These are phyloP conservation scores for Avena insularis DNA, from an alignment of 176 grass and related monocot genomes.

Conservation along the genomic window DNA sequence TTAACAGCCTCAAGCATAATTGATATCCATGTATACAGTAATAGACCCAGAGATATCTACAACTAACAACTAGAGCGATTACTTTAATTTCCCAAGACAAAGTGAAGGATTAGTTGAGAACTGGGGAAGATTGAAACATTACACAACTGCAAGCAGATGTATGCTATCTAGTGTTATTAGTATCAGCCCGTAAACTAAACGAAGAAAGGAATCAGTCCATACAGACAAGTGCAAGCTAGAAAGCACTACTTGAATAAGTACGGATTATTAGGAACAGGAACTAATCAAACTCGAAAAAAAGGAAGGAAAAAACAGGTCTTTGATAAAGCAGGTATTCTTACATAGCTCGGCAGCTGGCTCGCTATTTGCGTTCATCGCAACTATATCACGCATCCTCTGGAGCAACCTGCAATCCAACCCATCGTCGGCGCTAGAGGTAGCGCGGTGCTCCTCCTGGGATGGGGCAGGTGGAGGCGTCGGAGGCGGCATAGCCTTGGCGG, in stretches of 20 bases:
- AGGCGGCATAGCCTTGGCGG: no score
- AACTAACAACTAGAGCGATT: neutral
- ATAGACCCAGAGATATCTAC: neutral
- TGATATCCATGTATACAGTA: neutral
- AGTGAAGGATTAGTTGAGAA: neutral
- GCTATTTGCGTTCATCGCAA: neutral
- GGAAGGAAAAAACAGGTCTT: neutral
- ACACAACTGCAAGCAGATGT: neutral
- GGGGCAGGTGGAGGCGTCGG: neutral
- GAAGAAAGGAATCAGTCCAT: neutral
- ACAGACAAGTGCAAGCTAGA: neutral
- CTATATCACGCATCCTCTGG: neutral
- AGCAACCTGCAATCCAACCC: neutral
- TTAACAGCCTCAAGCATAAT: neutral
- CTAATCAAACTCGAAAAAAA: neutral
- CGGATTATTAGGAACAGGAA: neutral
- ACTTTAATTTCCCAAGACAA: neutral
- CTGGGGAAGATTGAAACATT: neutral
- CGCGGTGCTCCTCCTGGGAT: conserved; percentile 1
- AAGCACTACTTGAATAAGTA: neutral
- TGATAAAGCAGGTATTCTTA: neutral
- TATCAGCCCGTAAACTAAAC: neutral
- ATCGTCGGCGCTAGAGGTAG: neutral
- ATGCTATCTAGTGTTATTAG: neutral
- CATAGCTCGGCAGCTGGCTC: neutral